A percentile compares a stretch with the other conserved stretches of the same genome.
These are phyloP conservation scores for Lasiosphaeria hispida DNA, from an alignment of 495 filamentous ascomycete species.

Conservation along the genomic window DNA sequence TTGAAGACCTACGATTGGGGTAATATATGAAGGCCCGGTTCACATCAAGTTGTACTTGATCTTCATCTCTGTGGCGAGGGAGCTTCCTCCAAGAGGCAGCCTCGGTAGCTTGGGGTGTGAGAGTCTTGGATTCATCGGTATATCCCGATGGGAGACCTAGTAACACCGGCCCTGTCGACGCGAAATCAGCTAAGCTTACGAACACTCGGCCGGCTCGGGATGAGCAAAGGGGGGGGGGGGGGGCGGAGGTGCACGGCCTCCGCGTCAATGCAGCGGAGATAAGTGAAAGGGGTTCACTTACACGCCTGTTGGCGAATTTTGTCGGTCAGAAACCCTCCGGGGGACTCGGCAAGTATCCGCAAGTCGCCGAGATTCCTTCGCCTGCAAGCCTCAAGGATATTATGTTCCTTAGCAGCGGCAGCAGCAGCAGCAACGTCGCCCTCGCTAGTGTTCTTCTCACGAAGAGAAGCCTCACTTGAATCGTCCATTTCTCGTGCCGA, in stretches of 20 bases:
- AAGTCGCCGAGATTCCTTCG: conserved; percentile 61
- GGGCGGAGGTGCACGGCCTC: background rate
- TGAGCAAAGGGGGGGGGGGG: conserved; percentile 5
- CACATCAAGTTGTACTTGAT: conserved; percentile 87
- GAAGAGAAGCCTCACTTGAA: conserved; percentile 7
- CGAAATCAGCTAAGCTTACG: conserved; percentile 4
- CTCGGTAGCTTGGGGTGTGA: conserved; percentile 16
- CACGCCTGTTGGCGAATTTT: conserved; percentile 78
- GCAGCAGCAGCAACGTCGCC: background rate
- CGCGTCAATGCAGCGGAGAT: background rate
- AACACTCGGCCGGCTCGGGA: background rate
- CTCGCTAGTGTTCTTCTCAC: conserved; percentile 19
- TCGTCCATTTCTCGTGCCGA: conserved; percentile 6
- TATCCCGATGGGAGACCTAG: conserved; percentile 51
- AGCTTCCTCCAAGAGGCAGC: conserved; percentile 51
- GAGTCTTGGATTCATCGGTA: conserved; percentile 9
- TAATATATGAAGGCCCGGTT: conserved; percentile 97
- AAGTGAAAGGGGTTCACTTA: conserved; percentile 50
- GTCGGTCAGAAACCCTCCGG: conserved; percentile 77
- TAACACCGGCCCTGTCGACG: conserved; percentile 68
- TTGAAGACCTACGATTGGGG: conserved; percentile 60
- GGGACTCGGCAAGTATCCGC: conserved; percentile 63
- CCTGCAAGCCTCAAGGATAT: conserved; percentile 67
- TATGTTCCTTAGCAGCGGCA: conserved; percentile 21
- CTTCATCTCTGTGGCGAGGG: conserved; percentile 74